These are phyloP conservation scores for Elaeis guineensis DNA, from an alignment of 176 grass and related monocot species.

Conservation along the genomic window DNA sequence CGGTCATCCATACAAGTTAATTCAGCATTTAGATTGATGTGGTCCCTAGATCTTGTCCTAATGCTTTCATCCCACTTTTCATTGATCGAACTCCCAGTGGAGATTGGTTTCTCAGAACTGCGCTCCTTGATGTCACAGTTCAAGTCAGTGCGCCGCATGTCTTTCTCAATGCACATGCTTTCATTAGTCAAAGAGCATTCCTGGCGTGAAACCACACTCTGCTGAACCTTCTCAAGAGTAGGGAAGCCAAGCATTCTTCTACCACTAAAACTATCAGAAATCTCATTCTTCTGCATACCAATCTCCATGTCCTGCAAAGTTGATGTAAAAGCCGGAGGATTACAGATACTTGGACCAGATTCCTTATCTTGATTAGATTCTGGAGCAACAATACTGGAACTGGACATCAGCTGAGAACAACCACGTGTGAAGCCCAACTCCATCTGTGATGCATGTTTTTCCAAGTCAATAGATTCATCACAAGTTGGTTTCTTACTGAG, in stretches of 20 bases:
- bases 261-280: slow-evolving; percentile 1
- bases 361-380: background rate
- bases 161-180: background rate
- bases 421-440: slow-evolving; percentile 3
- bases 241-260: slow-evolving; percentile 14
- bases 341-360: background rate
- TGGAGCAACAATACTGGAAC: slow-evolving; percentile 4
- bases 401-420: slow-evolving; percentile 13
- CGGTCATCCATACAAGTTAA: slow-evolving; percentile 31
- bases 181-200: background rate
- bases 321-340: too few relatives aligned
- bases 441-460: slow-evolving; percentile 34
- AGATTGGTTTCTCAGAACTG: background rate
- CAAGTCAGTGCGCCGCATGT: background rate
- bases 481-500: slow-evolving; percentile 38
- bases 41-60: background rate
- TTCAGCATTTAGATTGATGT: slow-evolving; percentile 71
- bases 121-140: background rate
- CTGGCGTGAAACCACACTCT: slow-evolving; percentile 17
- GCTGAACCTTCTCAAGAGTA: slow-evolving; percentile 18
- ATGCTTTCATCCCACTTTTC: slow-evolving; percentile 7
- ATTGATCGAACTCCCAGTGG: background rate
- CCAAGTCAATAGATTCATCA: slow-evolving; percentile 23
- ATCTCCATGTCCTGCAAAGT: background rate
- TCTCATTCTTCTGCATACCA: slow-evolving; percentile 19